phyloP scores from a whole-genome alignment of 768 basidiomycete species.

The Mycena kentingensis region DNA sequence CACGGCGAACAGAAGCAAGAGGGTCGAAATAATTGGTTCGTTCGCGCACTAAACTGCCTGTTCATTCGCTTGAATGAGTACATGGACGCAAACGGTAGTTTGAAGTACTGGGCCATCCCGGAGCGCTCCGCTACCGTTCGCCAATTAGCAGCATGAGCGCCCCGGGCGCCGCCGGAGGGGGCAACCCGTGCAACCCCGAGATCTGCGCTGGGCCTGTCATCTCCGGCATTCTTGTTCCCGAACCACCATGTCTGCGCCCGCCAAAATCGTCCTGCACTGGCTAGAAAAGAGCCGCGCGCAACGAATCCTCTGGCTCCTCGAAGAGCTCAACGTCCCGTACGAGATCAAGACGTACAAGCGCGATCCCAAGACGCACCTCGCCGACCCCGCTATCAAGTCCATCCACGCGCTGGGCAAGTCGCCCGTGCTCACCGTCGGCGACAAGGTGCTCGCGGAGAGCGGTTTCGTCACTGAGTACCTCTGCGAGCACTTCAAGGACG shows the following conservation, averaged over 20 bases:
- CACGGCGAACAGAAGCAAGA: too few relatives aligned
- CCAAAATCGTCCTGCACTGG: conserved; percentile 32
- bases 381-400: conserved; percentile 33
- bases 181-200: too few relatives aligned
- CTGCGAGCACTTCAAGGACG: conserved; percentile 13
- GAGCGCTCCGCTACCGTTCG: too few relatives aligned
- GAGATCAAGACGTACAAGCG: conserved; percentile 38
- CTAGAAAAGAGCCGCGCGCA: conserved; percentile 39
- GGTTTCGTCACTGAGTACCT: conserved; percentile 33
- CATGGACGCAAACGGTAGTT: too few relatives aligned
- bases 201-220: background rate
- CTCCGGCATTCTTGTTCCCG: background rate
- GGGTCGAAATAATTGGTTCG: too few relatives aligned
- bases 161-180: too few relatives aligned
- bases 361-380: conserved; percentile 18
- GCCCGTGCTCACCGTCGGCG: conserved; percentile 41
- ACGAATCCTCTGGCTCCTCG: conserved; percentile 41
- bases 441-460: conserved; percentile 39
- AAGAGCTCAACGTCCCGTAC: conserved; percentile 44
- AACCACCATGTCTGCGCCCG: background rate
- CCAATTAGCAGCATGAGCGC: too few relatives aligned
- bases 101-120: too few relatives aligned
- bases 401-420: conserved; percentile 41
- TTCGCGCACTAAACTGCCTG: too few relatives aligned
- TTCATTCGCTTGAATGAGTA: too few relatives aligned